Percentiles rank a stretch among this genome's conserved stretches.
phyloP scores from a whole-genome alignment of 2,329 filamentous ascomycete genomes.

The Botrytis paeoniae region DNA sequence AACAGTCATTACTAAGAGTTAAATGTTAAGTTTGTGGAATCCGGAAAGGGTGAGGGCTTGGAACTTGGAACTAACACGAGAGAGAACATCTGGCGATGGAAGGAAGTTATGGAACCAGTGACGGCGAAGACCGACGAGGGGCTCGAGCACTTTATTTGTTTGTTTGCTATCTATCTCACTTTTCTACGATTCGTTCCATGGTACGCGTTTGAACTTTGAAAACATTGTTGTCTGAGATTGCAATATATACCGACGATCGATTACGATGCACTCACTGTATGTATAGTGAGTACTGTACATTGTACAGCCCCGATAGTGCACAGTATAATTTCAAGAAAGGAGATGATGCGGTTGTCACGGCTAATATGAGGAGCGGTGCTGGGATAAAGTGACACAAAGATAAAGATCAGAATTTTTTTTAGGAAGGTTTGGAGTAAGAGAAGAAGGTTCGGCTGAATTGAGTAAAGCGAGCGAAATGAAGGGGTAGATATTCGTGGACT shows the following conservation, averaged over 20 bases:
- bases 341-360: conserved; percentile 1
- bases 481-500: background rate
- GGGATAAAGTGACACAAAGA: background rate
- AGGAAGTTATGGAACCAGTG: background rate
- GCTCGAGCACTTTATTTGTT: background rate
- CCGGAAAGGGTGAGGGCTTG: background rate
- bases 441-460: background rate
- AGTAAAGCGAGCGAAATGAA: conserved; percentile 9
- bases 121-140: background rate
- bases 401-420: background rate
- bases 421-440: background rate
- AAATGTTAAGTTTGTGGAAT: background rate
- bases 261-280: background rate
- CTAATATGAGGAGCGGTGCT: background rate
- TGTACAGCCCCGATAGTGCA: conserved; percentile 6
- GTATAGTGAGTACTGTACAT: background rate
- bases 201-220: background rate
- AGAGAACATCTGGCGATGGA: background rate
- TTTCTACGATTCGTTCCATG: background rate
- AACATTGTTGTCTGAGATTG: background rate
- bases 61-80: background rate
- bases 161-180: background rate
- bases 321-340: background rate
- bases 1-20: background rate
- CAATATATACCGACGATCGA: background rate